Conservation (phyloP, 371 early-diverging fungal genomes). For the Apophysomyces elegans region DNA sequence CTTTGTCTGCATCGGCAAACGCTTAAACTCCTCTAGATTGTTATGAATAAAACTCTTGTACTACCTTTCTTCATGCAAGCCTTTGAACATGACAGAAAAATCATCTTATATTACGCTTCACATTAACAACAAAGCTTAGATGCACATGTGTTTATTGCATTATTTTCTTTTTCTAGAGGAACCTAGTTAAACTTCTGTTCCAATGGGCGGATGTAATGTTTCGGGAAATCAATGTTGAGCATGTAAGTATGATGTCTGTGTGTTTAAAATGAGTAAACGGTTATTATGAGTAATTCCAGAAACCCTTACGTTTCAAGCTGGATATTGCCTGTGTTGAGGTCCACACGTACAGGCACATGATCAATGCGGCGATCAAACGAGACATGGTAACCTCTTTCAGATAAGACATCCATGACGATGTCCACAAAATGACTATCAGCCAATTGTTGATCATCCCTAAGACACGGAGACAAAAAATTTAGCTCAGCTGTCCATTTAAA, state of each 20-base stretch:
- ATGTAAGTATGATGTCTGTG: slow-evolving; percentile 50
- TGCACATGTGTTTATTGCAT: neutral
- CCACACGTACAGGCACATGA: slow-evolving; percentile 61
- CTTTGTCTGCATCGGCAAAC: slow-evolving; percentile 15
- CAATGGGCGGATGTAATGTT: slow-evolving; percentile 68
- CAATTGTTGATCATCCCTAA: slow-evolving; percentile 54
- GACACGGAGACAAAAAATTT: neutral
- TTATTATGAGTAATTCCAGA: neutral
- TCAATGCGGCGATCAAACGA: slow-evolving; percentile 60
- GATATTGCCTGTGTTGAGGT: slow-evolving; percentile 65
- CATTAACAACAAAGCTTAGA: neutral
- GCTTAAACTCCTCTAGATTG: slow-evolving; percentile 9
- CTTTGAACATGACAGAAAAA: neutral
- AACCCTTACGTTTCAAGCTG: slow-evolving; percentile 53
- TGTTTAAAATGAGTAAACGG: neutral
- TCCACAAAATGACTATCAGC: slow-evolving; percentile 58
- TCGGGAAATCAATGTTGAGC: slow-evolving; percentile 68
- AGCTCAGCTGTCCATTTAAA: neutral
- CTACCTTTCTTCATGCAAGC: neutral
- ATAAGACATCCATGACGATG: slow-evolving; percentile 70
- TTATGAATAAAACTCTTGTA: slow-evolving; percentile 1
- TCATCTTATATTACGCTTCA: too few relatives aligned
- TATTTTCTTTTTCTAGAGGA: neutral
- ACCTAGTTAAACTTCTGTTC: slow-evolving; percentile 65
- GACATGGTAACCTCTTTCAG: slow-evolving; percentile 71